phyloP scores from a whole-genome alignment of 2,329 filamentous ascomycete species.

The Fusarium setosum region DNA sequence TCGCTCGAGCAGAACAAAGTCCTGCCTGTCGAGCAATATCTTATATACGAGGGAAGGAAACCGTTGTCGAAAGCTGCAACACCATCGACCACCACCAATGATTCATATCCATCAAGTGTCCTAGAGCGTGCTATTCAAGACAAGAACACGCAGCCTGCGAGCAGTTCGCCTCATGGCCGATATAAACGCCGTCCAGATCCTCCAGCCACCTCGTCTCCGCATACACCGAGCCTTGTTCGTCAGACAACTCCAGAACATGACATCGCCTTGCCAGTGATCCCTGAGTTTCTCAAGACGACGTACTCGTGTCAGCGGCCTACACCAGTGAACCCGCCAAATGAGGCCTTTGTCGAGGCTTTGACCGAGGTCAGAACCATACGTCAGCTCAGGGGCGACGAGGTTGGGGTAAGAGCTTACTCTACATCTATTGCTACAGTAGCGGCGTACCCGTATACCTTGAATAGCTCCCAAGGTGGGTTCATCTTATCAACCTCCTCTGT shows the following conservation, averaged over 20 bases:
- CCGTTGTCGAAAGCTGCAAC: slow-evolving; percentile 7
- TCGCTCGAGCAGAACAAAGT: slow-evolving; percentile 57
- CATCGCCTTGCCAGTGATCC: slow-evolving; percentile 71
- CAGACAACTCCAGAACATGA: slow-evolving; percentile 86
- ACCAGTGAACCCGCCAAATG: slow-evolving; percentile 76
- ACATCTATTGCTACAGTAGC: slow-evolving; percentile 85
- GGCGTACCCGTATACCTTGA: slow-evolving; percentile 75
- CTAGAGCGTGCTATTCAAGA: slow-evolving; percentile 38
- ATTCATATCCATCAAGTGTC: slow-evolving; percentile 26
- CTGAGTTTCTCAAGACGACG: slow-evolving; percentile 68
- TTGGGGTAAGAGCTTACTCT: slow-evolving; percentile 88
- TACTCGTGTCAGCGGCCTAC: slow-evolving; percentile 89
- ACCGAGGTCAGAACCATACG: slow-evolving; percentile 79
- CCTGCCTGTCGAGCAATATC: slow-evolving; percentile 61
- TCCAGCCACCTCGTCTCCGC: slow-evolving; percentile 12
- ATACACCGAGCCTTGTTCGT: slow-evolving; percentile 62
- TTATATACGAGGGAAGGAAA: slow-evolving; percentile 65
- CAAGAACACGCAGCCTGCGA: slow-evolving; percentile 1
- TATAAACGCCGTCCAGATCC: slow-evolving; percentile 13
- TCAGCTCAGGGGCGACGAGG: slow-evolving; percentile 77
- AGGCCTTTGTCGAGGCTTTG: slow-evolving; percentile 78
- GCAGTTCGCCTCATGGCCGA: slow-evolving; percentile 16
- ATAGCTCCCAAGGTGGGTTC: slow-evolving; percentile 53
- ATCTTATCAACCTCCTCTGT: no score
- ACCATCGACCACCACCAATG: not conserved